A percentile compares a stretch with the other conserved stretches of the same genome.
Evolutionary conservation across 768 basidiomycete genomes (phyloP).

Genomic region (Psilocybe sp.): DNA sequence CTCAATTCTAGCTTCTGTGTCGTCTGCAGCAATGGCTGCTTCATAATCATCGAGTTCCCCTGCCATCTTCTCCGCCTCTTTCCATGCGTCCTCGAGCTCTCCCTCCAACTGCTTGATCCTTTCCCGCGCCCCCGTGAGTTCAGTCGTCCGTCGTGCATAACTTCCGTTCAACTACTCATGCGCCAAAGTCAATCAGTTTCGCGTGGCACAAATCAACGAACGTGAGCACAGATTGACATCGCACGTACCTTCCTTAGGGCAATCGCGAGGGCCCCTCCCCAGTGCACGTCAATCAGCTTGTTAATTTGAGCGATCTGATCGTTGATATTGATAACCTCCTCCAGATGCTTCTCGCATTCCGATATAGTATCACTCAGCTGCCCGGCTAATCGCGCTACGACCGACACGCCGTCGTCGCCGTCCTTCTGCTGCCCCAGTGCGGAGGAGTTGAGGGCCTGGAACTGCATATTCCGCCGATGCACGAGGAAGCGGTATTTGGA

Average conservation of each 20-base stretch:
- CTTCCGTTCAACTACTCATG: slow-evolving; percentile 58
- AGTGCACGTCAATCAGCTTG: slow-evolving; percentile 60
- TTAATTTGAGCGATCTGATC: slow-evolving; percentile 68
- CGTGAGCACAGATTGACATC: not conserved
- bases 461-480: slow-evolving; percentile 63
- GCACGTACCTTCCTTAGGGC: slow-evolving; percentile 63
- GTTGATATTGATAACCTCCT: slow-evolving; percentile 52
- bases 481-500: slow-evolving; percentile 67
- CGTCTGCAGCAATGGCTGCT: slow-evolving; percentile 28
- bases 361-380: slow-evolving; percentile 62
- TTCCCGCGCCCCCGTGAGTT: slow-evolving; percentile 46
- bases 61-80: slow-evolving; percentile 70
- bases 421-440: slow-evolving; percentile 33
- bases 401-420: slow-evolving; percentile 32
- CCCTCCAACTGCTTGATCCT: slow-evolving; percentile 57
- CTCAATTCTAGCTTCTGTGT: slow-evolving; percentile 40
- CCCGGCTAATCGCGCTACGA: slow-evolving; percentile 40
- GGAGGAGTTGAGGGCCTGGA: slow-evolving; percentile 65
- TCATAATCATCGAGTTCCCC: slow-evolving; percentile 68
- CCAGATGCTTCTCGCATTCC: slow-evolving; percentile 55
- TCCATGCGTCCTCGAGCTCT: slow-evolving; percentile 80
- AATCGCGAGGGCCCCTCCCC: slow-evolving; percentile 73
- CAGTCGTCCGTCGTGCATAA: slow-evolving; percentile 61
- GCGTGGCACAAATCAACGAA: no score
- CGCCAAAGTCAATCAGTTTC: slow-evolving; percentile 2